A percentile compares a stretch with the other conserved stretches of the same genome.
These are phyloP conservation scores for Yamadazyma kanchanaburiensis DNA, from an alignment of 1,139 yeast genomes.

Conservation along the genomic window DNA sequence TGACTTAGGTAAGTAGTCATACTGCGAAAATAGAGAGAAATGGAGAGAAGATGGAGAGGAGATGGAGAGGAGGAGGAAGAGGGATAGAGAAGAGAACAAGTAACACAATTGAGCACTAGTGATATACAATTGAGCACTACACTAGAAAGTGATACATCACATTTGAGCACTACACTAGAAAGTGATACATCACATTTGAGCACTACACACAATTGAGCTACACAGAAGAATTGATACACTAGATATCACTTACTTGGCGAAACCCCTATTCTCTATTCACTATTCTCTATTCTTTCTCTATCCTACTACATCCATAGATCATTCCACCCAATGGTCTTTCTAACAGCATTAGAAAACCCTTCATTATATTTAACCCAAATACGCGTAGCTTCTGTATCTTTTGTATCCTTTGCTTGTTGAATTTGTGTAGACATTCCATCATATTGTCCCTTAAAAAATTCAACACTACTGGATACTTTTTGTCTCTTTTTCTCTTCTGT, in stretches of 20 bases:
- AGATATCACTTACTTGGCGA: no score
- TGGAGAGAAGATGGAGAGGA: no score
- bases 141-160: no score
- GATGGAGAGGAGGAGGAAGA: no score
- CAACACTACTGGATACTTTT: slow-evolving; percentile 27
- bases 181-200: no score
- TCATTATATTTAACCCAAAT: slow-evolving; percentile 94
- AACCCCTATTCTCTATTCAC: background rate
- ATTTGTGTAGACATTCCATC: slow-evolving; percentile 28
- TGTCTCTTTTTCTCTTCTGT: slow-evolving; percentile 18
- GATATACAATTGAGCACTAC: no score
- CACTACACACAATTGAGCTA: no score
- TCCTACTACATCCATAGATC: slow-evolving; percentile 49
- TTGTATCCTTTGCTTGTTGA: slow-evolving; percentile 12
- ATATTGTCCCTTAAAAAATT: slow-evolving; percentile 39
- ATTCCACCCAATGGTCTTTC: slow-evolving; percentile 79
- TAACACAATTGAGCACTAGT: no score
- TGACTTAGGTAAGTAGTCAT: slow-evolving; percentile 20
- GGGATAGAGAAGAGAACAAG: no score
- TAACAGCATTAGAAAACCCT: slow-evolving; percentile 92
- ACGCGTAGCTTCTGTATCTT: slow-evolving; percentile 26
- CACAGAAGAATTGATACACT: no score
- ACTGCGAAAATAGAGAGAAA: no score
- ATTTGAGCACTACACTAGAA: no score
- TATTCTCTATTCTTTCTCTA: background rate